Percentiles rank a stretch among this genome's conserved stretches.
Evolutionary conservation across 2,329 filamentous ascomycete genomes (phyloP).

Genomic region (Monascus ruber): DNA sequence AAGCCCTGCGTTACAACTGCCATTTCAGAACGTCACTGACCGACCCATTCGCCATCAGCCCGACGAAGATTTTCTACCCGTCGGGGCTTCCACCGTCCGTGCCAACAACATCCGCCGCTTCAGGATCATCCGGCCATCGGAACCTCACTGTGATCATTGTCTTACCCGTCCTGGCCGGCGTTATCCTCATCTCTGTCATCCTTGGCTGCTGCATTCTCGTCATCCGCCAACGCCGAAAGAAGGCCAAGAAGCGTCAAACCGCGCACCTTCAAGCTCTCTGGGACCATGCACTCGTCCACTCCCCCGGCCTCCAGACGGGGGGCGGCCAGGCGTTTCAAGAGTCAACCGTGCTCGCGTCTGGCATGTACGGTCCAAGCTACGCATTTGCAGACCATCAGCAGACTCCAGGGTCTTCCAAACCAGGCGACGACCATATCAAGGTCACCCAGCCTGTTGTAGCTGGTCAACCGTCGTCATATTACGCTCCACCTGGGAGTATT

Average conservation of each 20-base stretch:
- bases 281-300: constrained; percentile 11
- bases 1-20: constrained; percentile 36
- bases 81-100: constrained; percentile 25
- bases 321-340: too few relatives aligned
- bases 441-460: too few relatives aligned
- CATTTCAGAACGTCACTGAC: constrained; percentile 26
- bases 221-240: constrained; percentile 31
- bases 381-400: too few relatives aligned
- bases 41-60: constrained; percentile 28
- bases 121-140: constrained; percentile 9
- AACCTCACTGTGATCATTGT: constrained; percentile 31
- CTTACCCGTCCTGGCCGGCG: constrained; percentile 32
- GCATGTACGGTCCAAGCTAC: too few relatives aligned
- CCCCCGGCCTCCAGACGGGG: too few relatives aligned
- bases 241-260: constrained; percentile 15
- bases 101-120: constrained; percentile 11
- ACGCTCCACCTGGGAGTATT: too few relatives aligned
- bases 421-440: too few relatives aligned
- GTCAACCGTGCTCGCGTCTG: too few relatives aligned
- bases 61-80: constrained; percentile 30
- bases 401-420: too few relatives aligned
- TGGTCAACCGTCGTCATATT: too few relatives aligned
- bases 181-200: constrained; percentile 22
- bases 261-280: constrained; percentile 21
- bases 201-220: constrained; percentile 31